These are phyloP conservation scores for Botrytis aclada DNA, from an alignment of 2,329 filamentous ascomycete genomes.

Conservation along the genomic window DNA sequence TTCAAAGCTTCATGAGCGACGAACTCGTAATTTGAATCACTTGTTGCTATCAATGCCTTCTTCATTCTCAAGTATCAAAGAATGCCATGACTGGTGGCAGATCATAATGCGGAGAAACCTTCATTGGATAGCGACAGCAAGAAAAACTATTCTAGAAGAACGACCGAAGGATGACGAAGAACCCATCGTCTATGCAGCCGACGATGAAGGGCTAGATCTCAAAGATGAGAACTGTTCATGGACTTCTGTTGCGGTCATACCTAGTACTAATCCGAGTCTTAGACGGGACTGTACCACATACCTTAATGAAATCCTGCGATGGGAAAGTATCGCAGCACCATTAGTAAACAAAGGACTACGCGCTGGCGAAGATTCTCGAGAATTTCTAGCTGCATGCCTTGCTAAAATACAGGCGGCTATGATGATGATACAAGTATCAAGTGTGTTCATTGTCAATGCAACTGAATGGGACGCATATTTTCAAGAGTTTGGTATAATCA, in stretches of 20 bases:
- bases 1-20: background rate
- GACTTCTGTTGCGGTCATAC: background rate
- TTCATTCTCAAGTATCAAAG: constrained; percentile 18
- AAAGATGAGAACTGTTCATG: constrained; percentile 9
- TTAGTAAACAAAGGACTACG: background rate
- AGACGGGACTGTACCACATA: constrained; percentile 19
- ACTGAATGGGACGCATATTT: constrained; percentile 19
- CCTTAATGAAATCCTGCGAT: constrained; percentile 19
- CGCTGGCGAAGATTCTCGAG: background rate
- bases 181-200: background rate
- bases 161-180: background rate
- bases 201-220: background rate
- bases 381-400: constrained; percentile 16
- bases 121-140: constrained; percentile 16
- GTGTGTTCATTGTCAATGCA: constrained; percentile 17
- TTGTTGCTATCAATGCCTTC: constrained; percentile 14
- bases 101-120: constrained; percentile 21
- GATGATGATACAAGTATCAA: constrained; percentile 15
- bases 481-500: constrained; percentile 18
- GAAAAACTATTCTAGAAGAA: background rate
- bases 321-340: constrained; percentile 19
- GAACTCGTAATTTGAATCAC: constrained; percentile 6
- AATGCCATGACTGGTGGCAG: constrained; percentile 20
- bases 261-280: background rate
- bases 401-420: constrained; percentile 20